Conservation (phyloP, 495 filamentous ascomycete genomes). For the Aspergillus carlsbadensis region DNA sequence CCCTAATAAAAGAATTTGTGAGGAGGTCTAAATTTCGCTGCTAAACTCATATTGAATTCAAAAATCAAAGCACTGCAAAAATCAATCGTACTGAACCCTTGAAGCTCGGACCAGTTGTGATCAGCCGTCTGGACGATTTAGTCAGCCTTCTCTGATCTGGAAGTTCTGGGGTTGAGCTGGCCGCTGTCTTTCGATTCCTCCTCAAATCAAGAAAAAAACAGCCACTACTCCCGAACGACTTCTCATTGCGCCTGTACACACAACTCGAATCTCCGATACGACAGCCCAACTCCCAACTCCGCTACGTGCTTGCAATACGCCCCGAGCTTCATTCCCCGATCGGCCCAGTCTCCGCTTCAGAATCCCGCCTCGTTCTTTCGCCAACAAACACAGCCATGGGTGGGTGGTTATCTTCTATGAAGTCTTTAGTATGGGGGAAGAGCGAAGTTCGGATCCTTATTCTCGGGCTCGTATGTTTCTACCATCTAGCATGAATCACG, state of each 20-base stretch:
- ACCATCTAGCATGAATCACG: neutral
- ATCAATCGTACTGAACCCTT: neutral
- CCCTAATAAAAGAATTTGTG: too few relatives aligned
- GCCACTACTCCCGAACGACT: neutral
- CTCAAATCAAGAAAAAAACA: slow-evolving; percentile 1
- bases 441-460: slow-evolving; percentile 98
- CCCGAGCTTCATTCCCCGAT: neutral
- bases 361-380: neutral
- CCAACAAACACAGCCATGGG: slow-evolving; percentile 61
- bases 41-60: neutral
- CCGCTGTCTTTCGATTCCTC: neutral
- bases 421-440: slow-evolving; percentile 82
- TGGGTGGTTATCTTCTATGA: slow-evolving; percentile 69
- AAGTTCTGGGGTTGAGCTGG: slow-evolving; percentile 9
- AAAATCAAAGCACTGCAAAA: neutral
- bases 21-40: too few relatives aligned
- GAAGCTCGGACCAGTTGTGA: slow-evolving; percentile 24
- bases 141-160: slow-evolving; percentile 19
- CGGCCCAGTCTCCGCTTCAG: slow-evolving; percentile 5
- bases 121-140: slow-evolving; percentile 18
- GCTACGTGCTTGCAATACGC: neutral
- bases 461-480: slow-evolving; percentile 81
- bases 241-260: neutral
- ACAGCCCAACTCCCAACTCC: neutral
- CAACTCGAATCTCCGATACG: neutral